Percentiles rank a stretch among this genome's conserved stretches.
Conservation (phyloP, 495 filamentous ascomycete genomes). For the Aspergillus homomorphus region DNA sequence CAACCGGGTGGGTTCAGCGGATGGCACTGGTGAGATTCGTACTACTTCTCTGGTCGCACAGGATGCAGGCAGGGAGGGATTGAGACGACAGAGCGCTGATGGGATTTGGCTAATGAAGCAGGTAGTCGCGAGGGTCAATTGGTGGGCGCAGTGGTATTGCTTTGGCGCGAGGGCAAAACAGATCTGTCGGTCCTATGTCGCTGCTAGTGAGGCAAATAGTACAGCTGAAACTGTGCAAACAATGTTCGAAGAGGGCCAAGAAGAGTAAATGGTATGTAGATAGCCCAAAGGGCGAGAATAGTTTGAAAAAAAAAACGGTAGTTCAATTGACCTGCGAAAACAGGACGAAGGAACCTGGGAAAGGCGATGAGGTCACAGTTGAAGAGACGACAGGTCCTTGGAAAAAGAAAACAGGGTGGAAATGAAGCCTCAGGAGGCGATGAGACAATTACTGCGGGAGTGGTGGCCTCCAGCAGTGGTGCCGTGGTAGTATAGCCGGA, state of each 20-base stretch:
- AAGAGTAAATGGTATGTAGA: slow-evolving; percentile 18
- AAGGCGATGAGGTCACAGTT: not conserved
- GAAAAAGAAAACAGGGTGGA: not conserved
- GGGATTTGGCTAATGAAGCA: not conserved
- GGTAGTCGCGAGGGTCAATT: slow-evolving; percentile 9
- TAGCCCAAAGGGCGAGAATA: slow-evolving; percentile 8
- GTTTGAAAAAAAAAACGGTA: slow-evolving; percentile 1
- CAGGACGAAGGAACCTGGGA: slow-evolving; percentile 3
- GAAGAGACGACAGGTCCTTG: not conserved
- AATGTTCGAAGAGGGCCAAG: slow-evolving; percentile 7
- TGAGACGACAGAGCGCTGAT: not conserved
- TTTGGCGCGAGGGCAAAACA: not conserved
- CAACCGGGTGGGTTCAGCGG: not conserved
- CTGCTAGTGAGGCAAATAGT: slow-evolving; percentile 17
- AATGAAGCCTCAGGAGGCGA: not conserved
- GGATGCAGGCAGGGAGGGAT: slow-evolving; percentile 3
- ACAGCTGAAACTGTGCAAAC: slow-evolving; percentile 11
- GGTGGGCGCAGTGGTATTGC: slow-evolving; percentile 19
- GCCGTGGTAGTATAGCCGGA: not conserved
- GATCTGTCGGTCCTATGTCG: slow-evolving; percentile 4
- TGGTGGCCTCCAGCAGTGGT: not conserved
- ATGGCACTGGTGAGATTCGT: not conserved
- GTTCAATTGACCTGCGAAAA: slow-evolving; percentile 11
- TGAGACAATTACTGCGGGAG: too few relatives aligned
- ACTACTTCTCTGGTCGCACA: slow-evolving; percentile 11